These are phyloP conservation scores for Boletus vinaceobasis DNA, from an alignment of 768 basidiomycete genomes.

Conservation along the genomic window DNA sequence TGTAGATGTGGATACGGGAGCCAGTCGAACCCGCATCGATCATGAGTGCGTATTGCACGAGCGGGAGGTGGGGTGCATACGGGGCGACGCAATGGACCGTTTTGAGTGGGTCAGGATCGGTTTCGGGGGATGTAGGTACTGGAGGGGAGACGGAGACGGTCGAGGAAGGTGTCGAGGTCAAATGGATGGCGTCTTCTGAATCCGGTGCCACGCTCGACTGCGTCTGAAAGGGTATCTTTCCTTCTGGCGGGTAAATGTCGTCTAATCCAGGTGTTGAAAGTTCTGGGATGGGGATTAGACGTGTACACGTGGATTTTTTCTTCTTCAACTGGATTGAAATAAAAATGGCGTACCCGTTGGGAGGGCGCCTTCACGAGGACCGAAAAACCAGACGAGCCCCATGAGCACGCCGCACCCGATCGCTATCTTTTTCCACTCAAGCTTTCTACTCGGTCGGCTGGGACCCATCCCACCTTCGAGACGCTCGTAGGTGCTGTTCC, in stretches of 20 bases:
- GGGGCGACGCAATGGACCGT: slow-evolving; percentile 72
- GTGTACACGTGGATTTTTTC: not conserved
- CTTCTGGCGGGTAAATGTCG: slow-evolving; percentile 22
- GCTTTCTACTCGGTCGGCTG: slow-evolving; percentile 32
- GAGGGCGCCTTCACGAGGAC: slow-evolving; percentile 37
- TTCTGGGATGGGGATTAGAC: not conserved
- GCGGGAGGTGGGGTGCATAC: slow-evolving; percentile 41
- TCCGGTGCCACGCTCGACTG: not conserved
- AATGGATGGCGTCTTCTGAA: not conserved
- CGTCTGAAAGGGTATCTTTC: slow-evolving; percentile 11
- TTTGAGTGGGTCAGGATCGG: slow-evolving; percentile 68
- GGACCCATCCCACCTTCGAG: slow-evolving; percentile 62
- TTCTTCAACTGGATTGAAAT: not conserved
- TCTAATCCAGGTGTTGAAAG: slow-evolving; percentile 17
- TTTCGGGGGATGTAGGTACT: slow-evolving; percentile 56
- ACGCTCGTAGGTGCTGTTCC: slow-evolving; percentile 52
- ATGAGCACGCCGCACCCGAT: slow-evolving; percentile 56
- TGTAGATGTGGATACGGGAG: slow-evolving; percentile 97
- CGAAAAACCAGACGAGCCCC: slow-evolving; percentile 63
- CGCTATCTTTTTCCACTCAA: slow-evolving; percentile 66
- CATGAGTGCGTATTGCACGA: slow-evolving; percentile 94
- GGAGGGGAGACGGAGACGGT: slow-evolving; percentile 1
- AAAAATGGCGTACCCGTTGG: slow-evolving; percentile 16
- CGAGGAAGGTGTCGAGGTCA: slow-evolving; percentile 1
- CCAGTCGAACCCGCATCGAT: slow-evolving; percentile 98